Evolutionary conservation across 2,329 filamentous ascomycete species (phyloP).

Genomic region (Colletotrichum orchidophilum): DNA sequence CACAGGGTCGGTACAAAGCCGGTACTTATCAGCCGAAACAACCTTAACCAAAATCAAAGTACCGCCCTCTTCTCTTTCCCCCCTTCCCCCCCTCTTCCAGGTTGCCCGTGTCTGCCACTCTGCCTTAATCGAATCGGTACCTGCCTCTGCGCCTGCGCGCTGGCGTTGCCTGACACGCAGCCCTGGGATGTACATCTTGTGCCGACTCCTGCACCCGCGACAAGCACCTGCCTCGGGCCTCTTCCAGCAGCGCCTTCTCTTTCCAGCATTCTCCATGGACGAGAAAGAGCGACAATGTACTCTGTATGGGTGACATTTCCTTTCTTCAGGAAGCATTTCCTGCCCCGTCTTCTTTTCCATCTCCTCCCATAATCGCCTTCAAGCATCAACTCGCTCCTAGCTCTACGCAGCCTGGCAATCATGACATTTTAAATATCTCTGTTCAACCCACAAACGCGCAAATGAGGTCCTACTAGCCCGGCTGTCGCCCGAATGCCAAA

Average conservation of each 20-base stretch:
- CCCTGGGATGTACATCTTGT: not conserved
- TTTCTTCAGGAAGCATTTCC: too few species aligned
- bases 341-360: not conserved
- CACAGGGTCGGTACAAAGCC: not conserved
- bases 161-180: conserved; percentile 12
- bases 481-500: conserved; percentile 6
- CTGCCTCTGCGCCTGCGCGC: conserved; percentile 25
- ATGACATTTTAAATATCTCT: conserved; percentile 2
- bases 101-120: not conserved
- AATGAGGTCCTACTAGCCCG: not conserved
- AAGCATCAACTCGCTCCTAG: too few species aligned
- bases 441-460: not conserved
- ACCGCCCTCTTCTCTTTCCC: not conserved
- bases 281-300: not conserved
- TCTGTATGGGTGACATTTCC: not conserved
- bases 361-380: not conserved
- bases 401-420: not conserved
- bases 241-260: not conserved
- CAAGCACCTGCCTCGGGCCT: not conserved
- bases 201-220: not conserved
- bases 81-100: not conserved
- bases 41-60: not conserved
- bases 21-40: not conserved
- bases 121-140: not conserved
- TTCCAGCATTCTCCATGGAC: not conserved